Conservation (phyloP, 2,329 filamentous ascomycete genomes). For the Nothophoma quercina region DNA sequence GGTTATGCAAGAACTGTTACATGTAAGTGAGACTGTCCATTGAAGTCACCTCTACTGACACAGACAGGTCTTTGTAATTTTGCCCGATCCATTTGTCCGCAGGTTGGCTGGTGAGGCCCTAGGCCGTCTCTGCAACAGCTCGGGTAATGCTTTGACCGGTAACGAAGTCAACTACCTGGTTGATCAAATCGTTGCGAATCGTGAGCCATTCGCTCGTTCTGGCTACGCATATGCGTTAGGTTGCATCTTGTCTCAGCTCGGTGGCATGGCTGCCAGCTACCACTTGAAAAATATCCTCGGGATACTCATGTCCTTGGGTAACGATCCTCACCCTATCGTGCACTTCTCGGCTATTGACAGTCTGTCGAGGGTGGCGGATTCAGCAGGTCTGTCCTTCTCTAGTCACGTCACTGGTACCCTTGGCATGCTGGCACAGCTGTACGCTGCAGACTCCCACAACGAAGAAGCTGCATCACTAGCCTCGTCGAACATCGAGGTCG, state of each 20-base stretch:
- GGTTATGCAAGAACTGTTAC: slow-evolving; percentile 71
- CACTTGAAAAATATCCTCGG: slow-evolving; percentile 97
- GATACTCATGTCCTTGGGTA: slow-evolving; percentile 96
- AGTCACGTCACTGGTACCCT: slow-evolving; percentile 88
- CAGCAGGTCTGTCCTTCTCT: slow-evolving; percentile 90
- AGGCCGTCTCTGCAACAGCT: slow-evolving; percentile 82
- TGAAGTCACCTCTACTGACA: slow-evolving; percentile 9
- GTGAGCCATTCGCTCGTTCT: slow-evolving; percentile 90
- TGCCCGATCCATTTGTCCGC: slow-evolving; percentile 85
- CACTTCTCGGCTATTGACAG: slow-evolving; percentile 97
- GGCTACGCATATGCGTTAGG: slow-evolving; percentile 94
- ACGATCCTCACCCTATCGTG: slow-evolving; percentile 91
- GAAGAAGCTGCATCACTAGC: slow-evolving; percentile 79
- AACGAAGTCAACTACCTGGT: slow-evolving; percentile 89
- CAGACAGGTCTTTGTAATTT: slow-evolving; percentile 72
- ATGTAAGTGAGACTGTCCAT: slow-evolving; percentile 74
- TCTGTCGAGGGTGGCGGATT: slow-evolving; percentile 84
- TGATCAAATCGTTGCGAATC: slow-evolving; percentile 91
- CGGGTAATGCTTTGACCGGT: slow-evolving; percentile 88
- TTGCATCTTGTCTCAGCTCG: slow-evolving; percentile 92
- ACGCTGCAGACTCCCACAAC: slow-evolving; percentile 90
- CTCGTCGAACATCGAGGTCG: slow-evolving; percentile 89
- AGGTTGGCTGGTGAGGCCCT: slow-evolving; percentile 84
- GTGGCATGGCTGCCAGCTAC: slow-evolving; percentile 95
- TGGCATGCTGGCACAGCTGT: slow-evolving; percentile 92